Conservation (phyloP, 345 rosid species). For the Aurinia saxatilis region DNA sequence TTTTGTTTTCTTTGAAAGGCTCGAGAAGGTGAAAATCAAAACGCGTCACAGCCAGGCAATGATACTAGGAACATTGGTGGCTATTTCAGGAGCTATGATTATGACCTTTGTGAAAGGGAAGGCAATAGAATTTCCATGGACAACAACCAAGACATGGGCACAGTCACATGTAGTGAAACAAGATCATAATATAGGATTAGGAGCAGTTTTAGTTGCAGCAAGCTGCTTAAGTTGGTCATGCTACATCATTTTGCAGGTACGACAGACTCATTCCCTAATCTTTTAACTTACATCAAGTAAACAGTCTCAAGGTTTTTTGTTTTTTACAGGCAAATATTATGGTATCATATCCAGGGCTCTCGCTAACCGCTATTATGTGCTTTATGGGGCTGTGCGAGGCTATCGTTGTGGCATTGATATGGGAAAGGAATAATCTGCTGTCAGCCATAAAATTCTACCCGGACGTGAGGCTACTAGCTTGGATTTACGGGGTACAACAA, state of each 20-base stretch:
- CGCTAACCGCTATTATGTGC: conserved; percentile 60
- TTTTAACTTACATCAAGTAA: not conserved
- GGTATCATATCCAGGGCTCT: conserved; percentile 60
- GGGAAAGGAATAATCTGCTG: conserved; percentile 39
- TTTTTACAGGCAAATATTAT: conserved; percentile 43
- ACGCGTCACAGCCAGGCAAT: no score
- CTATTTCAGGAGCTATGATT: no score
- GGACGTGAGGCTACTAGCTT: conserved; percentile 34
- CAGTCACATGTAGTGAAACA: conserved; percentile 1
- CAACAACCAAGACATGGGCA: conserved; percentile 11
- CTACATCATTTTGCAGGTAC: conserved; percentile 61
- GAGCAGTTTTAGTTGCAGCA: conserved; percentile 44
- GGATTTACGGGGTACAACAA: conserved; percentile 44
- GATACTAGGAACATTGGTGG: no score
- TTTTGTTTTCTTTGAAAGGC: no score
- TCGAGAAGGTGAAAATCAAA: no score
- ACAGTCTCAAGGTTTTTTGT: not conserved
- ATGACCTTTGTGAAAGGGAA: no score
- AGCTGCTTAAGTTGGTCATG: conserved; percentile 67
- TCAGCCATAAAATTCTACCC: conserved; percentile 44
- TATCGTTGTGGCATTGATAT: conserved; percentile 32
- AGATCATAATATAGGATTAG: conserved; percentile 30
- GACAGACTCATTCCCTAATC: conserved; percentile 2
- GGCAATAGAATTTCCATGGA: conserved; percentile 93
- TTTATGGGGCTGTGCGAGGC: conserved; percentile 48